Conservation (phyloP, 2,329 filamentous ascomycete genomes). For the Phyllosticta paracitricarpa region DNA sequence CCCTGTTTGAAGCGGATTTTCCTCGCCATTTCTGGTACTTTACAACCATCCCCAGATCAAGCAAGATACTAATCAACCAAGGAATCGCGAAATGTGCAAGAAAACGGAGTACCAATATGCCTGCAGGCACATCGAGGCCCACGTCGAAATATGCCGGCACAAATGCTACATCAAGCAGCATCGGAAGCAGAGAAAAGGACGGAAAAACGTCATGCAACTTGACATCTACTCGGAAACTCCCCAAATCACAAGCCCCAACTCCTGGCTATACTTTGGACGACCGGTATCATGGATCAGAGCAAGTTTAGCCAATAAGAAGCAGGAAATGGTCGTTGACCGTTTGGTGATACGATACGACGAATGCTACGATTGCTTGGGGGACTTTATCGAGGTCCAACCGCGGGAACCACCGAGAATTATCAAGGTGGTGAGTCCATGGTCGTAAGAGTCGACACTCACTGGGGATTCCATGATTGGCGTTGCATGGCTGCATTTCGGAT, state of each 20-base stretch:
- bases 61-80: not conserved
- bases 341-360: not conserved
- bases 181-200: not conserved
- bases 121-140: constrained; percentile 7
- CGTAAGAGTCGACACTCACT: not conserved
- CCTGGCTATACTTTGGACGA: not conserved
- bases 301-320: not conserved
- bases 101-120: constrained; percentile 7
- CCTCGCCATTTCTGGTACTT: not conserved
- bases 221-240: not conserved
- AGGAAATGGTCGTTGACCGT: not conserved
- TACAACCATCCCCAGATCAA: not conserved
- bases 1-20: not conserved
- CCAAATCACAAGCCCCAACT: not conserved
- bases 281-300: not conserved
- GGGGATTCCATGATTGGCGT: not conserved
- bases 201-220: not conserved
- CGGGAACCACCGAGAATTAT: not conserved
- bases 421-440: not conserved
- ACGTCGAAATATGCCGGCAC: constrained; percentile 4
- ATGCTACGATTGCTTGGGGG: not conserved
- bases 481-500: not conserved
- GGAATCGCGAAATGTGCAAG: constrained; percentile 1
- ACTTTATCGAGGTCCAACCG: not conserved
- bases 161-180: constrained; percentile 6